These are phyloP conservation scores for Crataegus laevigata DNA, from an alignment of 306 rosid genomes.

Conservation along the genomic window DNA sequence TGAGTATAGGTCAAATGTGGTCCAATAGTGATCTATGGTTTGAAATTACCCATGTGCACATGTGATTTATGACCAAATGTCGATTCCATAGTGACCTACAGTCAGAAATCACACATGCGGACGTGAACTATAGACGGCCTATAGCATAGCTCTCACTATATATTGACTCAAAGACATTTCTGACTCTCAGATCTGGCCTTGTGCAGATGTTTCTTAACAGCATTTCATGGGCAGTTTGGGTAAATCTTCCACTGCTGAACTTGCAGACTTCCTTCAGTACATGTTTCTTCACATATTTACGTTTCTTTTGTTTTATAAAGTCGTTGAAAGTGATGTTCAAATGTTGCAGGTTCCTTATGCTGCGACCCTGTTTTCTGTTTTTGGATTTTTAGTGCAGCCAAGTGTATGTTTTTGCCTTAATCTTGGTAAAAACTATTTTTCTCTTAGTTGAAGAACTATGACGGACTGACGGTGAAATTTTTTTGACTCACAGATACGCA, in stretches of 20 bases:
- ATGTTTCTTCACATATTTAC: neutral
- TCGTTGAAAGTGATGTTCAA: conserved; percentile 1
- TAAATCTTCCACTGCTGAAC: conserved; percentile 27
- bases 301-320: neutral
- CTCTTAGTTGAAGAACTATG: neutral
- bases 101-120: neutral
- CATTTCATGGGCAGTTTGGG: conserved; percentile 79
- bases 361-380: conserved; percentile 30
- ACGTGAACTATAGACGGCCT: neutral
- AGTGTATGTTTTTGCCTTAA: conserved; percentile 39
- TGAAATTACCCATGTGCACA: neutral
- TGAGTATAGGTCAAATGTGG: neutral
- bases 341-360: conserved; percentile 83
- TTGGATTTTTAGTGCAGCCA: conserved; percentile 51
- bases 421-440: neutral
- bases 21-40: neutral
- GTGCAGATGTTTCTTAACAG: conserved; percentile 57
- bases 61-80: neutral
- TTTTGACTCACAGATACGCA: conserved; percentile 47
- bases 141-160: neutral
- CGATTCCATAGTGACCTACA: neutral
- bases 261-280: neutral
- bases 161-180: neutral
- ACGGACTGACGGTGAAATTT: neutral
- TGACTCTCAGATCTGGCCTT: conserved; percentile 11